Evolutionary conservation across 1,284 basidiomycete genomes (phyloP).

Genomic region (Leccinum angustisporum): DNA sequence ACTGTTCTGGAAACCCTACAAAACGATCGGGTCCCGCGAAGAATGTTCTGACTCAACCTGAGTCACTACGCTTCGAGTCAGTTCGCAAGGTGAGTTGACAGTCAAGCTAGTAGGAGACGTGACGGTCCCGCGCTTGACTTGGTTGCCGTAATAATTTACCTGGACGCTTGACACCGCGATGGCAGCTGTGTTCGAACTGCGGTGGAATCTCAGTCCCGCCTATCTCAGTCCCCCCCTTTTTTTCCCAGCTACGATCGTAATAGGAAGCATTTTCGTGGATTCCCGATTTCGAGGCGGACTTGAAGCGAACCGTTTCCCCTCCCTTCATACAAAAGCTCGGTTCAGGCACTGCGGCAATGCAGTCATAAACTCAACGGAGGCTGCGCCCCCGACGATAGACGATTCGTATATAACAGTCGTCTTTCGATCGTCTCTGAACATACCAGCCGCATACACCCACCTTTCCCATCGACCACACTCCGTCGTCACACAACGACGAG

Average conservation of each 20-base stretch:
- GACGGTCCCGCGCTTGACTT: slow-evolving; percentile 9
- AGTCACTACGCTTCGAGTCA: not conserved
- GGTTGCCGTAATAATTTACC: slow-evolving; percentile 12
- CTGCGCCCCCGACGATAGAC: slow-evolving; percentile 26
- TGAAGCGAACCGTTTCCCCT: slow-evolving; percentile 3
- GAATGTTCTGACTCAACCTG: not conserved
- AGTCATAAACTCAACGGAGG: slow-evolving; percentile 20
- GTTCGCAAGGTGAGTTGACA: not conserved
- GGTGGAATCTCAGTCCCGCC: slow-evolving; percentile 5
- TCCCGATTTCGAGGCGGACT: not conserved
- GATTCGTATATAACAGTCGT: slow-evolving; percentile 19
- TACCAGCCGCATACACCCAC: slow-evolving; percentile 2
- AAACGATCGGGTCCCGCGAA: not conserved
- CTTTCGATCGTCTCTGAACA: slow-evolving; percentile 1
- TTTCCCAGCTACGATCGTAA: slow-evolving; percentile 5
- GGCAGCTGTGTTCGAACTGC: not conserved
- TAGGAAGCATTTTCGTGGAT: slow-evolving; percentile 22
- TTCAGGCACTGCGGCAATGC: slow-evolving; percentile 29
- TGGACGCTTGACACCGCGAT: slow-evolving; percentile 23
- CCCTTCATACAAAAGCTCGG: not conserved
- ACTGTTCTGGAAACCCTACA: not conserved
- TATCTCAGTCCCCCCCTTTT: not conserved
- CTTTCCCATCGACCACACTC: slow-evolving; percentile 11
- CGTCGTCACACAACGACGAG: slow-evolving; percentile 10
- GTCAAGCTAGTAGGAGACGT: not conserved